Evolutionary conservation across 345 rosid species (phyloP).

Genomic region (Salix caprea): DNA sequence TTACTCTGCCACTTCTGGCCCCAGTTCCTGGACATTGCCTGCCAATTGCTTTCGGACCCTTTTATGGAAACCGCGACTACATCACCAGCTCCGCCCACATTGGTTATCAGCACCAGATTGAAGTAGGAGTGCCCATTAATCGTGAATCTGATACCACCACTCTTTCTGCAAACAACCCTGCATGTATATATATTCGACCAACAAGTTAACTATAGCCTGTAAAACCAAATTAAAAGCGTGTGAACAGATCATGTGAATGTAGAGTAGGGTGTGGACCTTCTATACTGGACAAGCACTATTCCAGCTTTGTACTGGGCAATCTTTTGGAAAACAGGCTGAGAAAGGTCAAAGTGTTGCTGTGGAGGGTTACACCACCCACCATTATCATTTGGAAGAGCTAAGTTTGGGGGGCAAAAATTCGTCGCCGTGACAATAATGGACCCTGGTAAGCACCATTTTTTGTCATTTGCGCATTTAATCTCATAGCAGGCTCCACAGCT

Average conservation of each 20-base stretch:
- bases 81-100: conserved; percentile 13
- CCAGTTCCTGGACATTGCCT: conserved; percentile 8
- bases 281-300: conserved; percentile 8
- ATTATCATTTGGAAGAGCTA: neutral
- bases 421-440: conserved; percentile 8
- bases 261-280: neutral
- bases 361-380: conserved; percentile 18
- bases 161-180: conserved; percentile 5
- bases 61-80: neutral
- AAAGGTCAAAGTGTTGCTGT: conserved; percentile 9
- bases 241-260: neutral
- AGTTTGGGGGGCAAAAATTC: conserved; percentile 16
- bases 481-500: conserved; percentile 11
- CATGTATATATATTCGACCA: neutral
- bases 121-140: conserved; percentile 11
- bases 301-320: conserved; percentile 13
- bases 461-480: conserved; percentile 6
- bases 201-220: neutral
- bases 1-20: conserved; percentile 11
- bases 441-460: neutral
- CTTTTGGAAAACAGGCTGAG: conserved; percentile 8
- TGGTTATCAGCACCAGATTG: conserved; percentile 7
- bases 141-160: conserved; percentile 10
- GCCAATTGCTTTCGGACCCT: neutral
- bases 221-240: neutral